A percentile compares a stretch with the other conserved stretches of the same genome.
phyloP scores from a whole-genome alignment of 139 green algal species.

The Coccomyxa sp. region DNA sequence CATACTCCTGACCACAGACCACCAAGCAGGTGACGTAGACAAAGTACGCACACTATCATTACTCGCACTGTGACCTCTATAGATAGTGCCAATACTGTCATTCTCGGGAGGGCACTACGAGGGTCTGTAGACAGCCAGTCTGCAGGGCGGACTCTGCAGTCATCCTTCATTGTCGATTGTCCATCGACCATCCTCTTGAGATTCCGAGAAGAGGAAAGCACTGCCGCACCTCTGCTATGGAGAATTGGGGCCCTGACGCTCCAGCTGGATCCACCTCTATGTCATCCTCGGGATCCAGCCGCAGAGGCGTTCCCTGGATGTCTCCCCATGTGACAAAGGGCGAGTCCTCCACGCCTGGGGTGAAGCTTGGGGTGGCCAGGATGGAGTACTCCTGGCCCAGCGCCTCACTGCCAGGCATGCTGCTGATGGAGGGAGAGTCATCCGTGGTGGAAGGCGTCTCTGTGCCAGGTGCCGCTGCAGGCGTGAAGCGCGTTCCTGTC shows the following conservation, averaged over 20 bases:
- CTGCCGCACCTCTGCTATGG: conserved; percentile 10
- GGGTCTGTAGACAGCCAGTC: too few species aligned
- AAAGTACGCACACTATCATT: too few species aligned
- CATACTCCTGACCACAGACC: too few species aligned
- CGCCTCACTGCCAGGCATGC: not conserved
- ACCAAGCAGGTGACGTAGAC: too few species aligned
- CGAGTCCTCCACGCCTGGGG: conserved; percentile 39
- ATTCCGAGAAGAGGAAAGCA: too few species aligned
- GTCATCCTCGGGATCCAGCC: conserved; percentile 42
- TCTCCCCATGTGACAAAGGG: conserved; percentile 89
- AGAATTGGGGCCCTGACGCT: conserved; percentile 19
- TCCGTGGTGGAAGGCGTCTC: not conserved
- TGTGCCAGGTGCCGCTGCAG: not conserved
- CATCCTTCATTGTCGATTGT: too few species aligned
- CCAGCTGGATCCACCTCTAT: not conserved
- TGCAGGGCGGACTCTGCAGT: too few species aligned
- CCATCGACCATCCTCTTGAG: not conserved
- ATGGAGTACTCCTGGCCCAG: conserved; percentile 20
- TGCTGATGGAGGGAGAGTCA: not conserved
- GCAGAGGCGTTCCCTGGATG: conserved; percentile 70
- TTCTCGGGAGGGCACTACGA: too few species aligned
- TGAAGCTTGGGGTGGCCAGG: conserved; percentile 45
- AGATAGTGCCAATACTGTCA: too few species aligned
- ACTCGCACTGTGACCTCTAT: too few species aligned
- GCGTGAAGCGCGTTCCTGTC: not conserved